These are phyloP conservation scores for Penicillium nordicum DNA, from an alignment of 2,329 filamentous ascomycete genomes.

Conservation along the genomic window DNA sequence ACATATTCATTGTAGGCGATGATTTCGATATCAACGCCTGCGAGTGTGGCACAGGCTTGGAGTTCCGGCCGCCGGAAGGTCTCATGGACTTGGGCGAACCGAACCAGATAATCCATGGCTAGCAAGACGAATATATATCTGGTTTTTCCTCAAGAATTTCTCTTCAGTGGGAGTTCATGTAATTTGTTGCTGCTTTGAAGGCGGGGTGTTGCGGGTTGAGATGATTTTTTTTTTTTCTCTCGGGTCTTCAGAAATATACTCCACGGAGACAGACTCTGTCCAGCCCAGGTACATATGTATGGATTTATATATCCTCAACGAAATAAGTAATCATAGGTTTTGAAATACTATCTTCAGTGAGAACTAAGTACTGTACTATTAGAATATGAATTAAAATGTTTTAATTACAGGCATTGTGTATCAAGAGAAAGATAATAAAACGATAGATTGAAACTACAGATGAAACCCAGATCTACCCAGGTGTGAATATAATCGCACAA, in stretches of 20 bases:
- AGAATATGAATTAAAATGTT: neutral
- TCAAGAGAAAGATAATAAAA: neutral
- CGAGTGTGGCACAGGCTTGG: slow-evolving; percentile 69
- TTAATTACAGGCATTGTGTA: neutral
- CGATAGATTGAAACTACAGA: neutral
- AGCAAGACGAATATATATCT: neutral
- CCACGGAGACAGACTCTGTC: neutral
- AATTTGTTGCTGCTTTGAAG: slow-evolving; percentile 6
- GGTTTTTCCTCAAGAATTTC: neutral
- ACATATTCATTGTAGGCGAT: slow-evolving; percentile 73
- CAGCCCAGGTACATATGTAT: neutral
- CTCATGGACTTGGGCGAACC: slow-evolving; percentile 85
- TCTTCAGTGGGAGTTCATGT: neutral
- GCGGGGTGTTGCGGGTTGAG: slow-evolving; percentile 18
- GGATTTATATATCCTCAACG: neutral
- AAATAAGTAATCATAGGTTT: neutral
- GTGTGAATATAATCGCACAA: neutral
- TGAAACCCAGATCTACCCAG: slow-evolving; percentile 4
- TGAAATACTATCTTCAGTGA: neutral
- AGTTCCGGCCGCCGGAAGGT: slow-evolving; percentile 86
- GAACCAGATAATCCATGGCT: slow-evolving; percentile 73
- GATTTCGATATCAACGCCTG: slow-evolving; percentile 65
- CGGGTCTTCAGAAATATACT: slow-evolving; percentile 11
- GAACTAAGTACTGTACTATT: accelerated
- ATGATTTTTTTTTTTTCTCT: slow-evolving; percentile 15